Evolutionary conservation across 306 rosid species (phyloP), one percentile per base, ranked within the genome.

Genomic region (Vigna hirtella): DNA sequence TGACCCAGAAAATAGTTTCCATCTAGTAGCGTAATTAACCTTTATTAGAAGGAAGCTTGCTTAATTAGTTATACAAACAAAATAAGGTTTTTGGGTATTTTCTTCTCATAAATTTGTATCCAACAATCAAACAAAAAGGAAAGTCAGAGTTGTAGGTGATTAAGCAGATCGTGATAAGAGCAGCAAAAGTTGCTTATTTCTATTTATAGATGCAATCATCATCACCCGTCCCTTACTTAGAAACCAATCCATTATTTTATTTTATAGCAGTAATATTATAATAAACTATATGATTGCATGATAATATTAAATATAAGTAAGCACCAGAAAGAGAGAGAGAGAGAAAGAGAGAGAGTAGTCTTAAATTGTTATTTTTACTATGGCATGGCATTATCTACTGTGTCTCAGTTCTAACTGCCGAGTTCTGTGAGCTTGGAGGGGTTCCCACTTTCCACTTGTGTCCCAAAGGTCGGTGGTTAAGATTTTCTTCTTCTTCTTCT

Each of bases 381-480:
- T 40, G 36, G 18, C 72, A 66, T 66, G 72, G 32, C 30, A 38
- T n/a, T 40, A 0, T 9, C 16, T 40, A 62, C 49, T 1, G 68
- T 63, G 48, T 63, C 68, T 34, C 9, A 32, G 68, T n/a, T 63
- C 14, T 9, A 64, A 64, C 70, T 42, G 52, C 17, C 20, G 52
- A 40, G 71, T 66, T 66, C 28, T 36, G 70, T 65, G 48, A 34
- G 68, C 4, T 32, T 32, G 20, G 26, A 64, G 15, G 49, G 69
- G 69, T 64, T 64, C 9, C 10, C 7, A 18, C 28, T 65, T 10
- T 65, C 51, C 51, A 38, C 28, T 9, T 18, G 28, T 40, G 51
- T 36, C 24, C 4, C 30, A 65, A 65, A 64, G 48, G 81, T 45
- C 73, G 83, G 70, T 80, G 84, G 77, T 74, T 84, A 74, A 82